Evolutionary conservation across 805 yeast genomes (phyloP), one percentile per base, ranked within the genome.

Genomic region (Cyberlindnera maclurae): DNA sequence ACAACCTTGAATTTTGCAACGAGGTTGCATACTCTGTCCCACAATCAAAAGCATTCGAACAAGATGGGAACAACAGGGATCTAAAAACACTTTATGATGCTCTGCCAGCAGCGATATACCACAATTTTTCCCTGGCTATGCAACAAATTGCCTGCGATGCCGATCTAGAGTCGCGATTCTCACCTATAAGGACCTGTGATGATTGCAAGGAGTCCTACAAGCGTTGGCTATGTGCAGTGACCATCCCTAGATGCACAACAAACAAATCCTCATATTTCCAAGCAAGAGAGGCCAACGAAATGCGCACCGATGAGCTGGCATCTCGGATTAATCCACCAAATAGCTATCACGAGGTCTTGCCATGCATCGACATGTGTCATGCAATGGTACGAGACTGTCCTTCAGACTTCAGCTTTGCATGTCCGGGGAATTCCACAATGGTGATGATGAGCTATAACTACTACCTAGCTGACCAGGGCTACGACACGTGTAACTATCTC

Each of bases 21-120:
- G 73, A 75, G 33, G 94, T 90, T 17, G 93, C 96, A 1, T 90
- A 89, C 60, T 72, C 95, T 0, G 96, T 85, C 0, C 97, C 97
- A 0, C 67, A 64, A 22, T 59, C 73, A 1, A 44, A 64, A 1
- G 43, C 54, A 4, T 62, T 62, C 24, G 58, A 60, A 2, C 43
- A 50, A 3, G 55, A 54, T 27, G 61, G 60, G 15, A 41, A 50
- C 27, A 55, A 56, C 31, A 51, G 58, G 1, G 52, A 61, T 4
- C 55, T 79, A 24, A 65, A 68, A 2, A 27, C 46, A 0, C 51
- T 73, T 15, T 90, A 87, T 54, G 96, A 90, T 54, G 51, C 64
- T 31, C 63, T 77, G 45, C 88, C 96, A 0, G 49, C 54, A 13
- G 55, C 58, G 0, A 53, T 75, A 10, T 90, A 73, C 58, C 49